Evolutionary conservation across 441 rosid species (phyloP).

Genomic region (Pelargonium australe): DNA sequence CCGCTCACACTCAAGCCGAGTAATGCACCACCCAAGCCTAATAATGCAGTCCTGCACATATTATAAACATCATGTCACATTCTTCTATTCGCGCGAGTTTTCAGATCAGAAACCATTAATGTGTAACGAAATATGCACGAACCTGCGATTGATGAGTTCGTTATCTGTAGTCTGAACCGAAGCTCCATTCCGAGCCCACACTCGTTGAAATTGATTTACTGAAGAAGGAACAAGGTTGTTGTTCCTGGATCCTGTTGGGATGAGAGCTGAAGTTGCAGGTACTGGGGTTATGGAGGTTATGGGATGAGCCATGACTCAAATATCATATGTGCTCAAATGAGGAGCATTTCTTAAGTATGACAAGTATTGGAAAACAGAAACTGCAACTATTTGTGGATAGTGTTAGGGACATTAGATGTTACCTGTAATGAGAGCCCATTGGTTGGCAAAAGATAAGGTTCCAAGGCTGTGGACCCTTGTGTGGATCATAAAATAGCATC

Average conservation of each 20-base stretch:
- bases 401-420: slow-evolving; percentile 22
- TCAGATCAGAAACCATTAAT: background rate
- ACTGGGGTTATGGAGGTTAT: slow-evolving; percentile 32
- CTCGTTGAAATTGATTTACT: slow-evolving; percentile 11
- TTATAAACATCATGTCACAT: background rate
- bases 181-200: slow-evolving; percentile 11
- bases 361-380: background rate
- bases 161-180: background rate
- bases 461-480: slow-evolving; percentile 20
- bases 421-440: slow-evolving; percentile 21
- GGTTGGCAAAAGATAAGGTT: slow-evolving; percentile 39
- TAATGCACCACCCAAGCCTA: slow-evolving; percentile 39
- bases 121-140: background rate
- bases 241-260: slow-evolving; percentile 18
- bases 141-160: slow-evolving; percentile 31
- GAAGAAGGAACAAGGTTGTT: slow-evolving; percentile 14
- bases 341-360: background rate
- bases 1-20: slow-evolving; percentile 36
- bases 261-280: slow-evolving; percentile 15
- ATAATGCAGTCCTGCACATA: slow-evolving; percentile 31
- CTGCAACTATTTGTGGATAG: slow-evolving; percentile 16
- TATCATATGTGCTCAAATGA: background rate
- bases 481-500: background rate
- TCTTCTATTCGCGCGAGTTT: too few species aligned
- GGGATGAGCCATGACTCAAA: slow-evolving; percentile 41